Percentiles rank a stretch among this genome's conserved stretches.
phyloP scores from a whole-genome alignment of 2,329 filamentous ascomycete genomes.

The Graphiopsis chlorocephala region DNA sequence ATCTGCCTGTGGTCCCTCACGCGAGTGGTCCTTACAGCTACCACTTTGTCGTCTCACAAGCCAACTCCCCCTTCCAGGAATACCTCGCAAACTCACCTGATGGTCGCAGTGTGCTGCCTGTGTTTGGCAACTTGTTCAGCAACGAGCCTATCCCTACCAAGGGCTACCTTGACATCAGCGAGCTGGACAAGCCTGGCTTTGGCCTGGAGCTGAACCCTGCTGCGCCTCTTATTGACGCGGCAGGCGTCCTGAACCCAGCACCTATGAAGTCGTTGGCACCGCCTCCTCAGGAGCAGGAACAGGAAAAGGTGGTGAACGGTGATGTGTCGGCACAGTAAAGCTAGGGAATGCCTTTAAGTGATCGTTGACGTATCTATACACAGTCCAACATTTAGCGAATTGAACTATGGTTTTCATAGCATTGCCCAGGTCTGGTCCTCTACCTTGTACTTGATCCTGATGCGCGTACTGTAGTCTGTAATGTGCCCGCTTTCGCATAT shows the following conservation, averaged over 20 bases:
- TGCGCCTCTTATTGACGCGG: slow-evolving; percentile 74
- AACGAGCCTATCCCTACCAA: slow-evolving; percentile 86
- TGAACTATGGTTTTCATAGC: background rate
- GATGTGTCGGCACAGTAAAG: background rate
- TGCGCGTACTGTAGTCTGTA: background rate
- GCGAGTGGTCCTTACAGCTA: slow-evolving; percentile 93
- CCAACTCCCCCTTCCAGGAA: slow-evolving; percentile 92
- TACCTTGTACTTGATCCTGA: background rate
- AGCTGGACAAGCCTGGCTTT: slow-evolving; percentile 86
- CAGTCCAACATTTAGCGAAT: background rate
- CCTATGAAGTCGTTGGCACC: slow-evolving; percentile 43
- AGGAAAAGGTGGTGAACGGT: slow-evolving; percentile 9
- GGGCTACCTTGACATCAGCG: slow-evolving; percentile 74
- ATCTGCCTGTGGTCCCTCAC: slow-evolving; percentile 92
- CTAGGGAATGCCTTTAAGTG: background rate
- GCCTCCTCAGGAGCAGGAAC: slow-evolving; percentile 24
- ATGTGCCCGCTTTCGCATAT: too few relatives aligned
- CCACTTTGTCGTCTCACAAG: slow-evolving; percentile 91
- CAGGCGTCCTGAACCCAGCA: slow-evolving; percentile 67
- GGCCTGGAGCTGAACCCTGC: slow-evolving; percentile 82
- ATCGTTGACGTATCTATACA: background rate
- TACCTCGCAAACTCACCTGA: slow-evolving; percentile 92
- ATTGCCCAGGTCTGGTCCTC: background rate
- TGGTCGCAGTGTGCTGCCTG: slow-evolving; percentile 82
- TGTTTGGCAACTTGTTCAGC: slow-evolving; percentile 86